These are phyloP conservation scores for Talaromyces sp. DNA, from an alignment of 2,329 filamentous ascomycete species.

Conservation along the genomic window DNA sequence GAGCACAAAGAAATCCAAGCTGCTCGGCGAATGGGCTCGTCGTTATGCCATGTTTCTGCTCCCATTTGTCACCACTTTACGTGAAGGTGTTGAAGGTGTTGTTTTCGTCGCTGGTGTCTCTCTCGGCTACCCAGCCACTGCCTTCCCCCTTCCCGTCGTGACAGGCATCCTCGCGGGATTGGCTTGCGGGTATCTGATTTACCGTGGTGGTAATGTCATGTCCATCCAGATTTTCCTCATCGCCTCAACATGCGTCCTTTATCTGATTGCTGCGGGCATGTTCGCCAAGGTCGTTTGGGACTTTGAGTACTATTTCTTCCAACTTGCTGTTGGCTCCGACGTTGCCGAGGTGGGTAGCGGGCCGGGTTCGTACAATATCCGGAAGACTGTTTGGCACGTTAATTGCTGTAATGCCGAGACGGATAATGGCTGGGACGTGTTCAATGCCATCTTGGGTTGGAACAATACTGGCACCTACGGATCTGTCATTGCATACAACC, in stretches of 20 bases:
- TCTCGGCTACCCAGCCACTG: conserved; percentile 65
- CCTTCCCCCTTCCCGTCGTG: conserved; percentile 73
- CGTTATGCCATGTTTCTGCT: conserved; percentile 83
- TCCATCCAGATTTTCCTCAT: conserved; percentile 74
- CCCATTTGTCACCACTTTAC: conserved; percentile 80
- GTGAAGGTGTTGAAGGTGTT: conserved; percentile 81
- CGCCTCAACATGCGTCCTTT: conserved; percentile 73
- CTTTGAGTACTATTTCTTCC: conserved; percentile 62
- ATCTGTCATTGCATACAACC: conserved; percentile 78
- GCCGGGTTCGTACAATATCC: conserved; percentile 73
- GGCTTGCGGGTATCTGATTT: conserved; percentile 67
- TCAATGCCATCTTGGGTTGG: conserved; percentile 84
- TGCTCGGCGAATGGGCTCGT: conserved; percentile 58
- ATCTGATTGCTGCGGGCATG: conserved; percentile 76
- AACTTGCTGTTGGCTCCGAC: conserved; percentile 53
- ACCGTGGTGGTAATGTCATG: conserved; percentile 62
- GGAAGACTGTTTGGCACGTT: conserved; percentile 73
- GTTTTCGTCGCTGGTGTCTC: conserved; percentile 82
- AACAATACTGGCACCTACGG: conserved; percentile 83
- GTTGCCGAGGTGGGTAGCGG: conserved; percentile 59
- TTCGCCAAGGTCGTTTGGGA: conserved; percentile 74
- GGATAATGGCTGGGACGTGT: conserved; percentile 77
- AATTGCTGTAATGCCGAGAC: conserved; percentile 74
- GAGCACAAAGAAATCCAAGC: conserved; percentile 31
- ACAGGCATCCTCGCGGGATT: conserved; percentile 64